These are phyloP conservation scores for Curvularia sp. DNA, from an alignment of 2,329 filamentous ascomycete species.

Conservation along the genomic window DNA sequence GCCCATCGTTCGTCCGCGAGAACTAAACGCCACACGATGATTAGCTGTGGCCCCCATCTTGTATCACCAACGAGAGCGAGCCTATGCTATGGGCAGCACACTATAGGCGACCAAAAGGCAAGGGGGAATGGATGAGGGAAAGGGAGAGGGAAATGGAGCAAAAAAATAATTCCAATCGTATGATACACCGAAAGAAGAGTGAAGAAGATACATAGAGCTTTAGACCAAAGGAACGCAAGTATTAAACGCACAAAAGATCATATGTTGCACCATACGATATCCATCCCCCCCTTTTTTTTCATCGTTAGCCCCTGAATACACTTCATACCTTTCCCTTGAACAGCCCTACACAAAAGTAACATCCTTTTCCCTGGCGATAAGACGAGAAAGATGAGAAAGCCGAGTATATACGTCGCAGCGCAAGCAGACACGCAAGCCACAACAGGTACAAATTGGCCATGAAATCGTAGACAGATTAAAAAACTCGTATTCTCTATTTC, in stretches of 20 bases:
- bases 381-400: no score
- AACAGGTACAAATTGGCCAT: no score
- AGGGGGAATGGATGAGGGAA: neutral
- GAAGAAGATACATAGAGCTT: neutral
- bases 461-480: no score
- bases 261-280: no score
- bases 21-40: neutral
- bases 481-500: no score
- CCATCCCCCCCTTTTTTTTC: neutral
- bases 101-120: neutral
- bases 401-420: no score
- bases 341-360: no score
- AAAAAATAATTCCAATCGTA: neutral
- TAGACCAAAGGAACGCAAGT: neutral
- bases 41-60: neutral
- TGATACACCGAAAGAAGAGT: neutral
- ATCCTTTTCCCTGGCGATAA: no score
- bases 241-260: neutral
- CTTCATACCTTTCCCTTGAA: no score
- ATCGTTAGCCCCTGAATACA: no score
- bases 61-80: neutral
- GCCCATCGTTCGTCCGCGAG: neutral
- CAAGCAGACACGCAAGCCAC: no score
- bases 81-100: neutral
- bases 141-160: neutral